These are phyloP conservation scores for Scalesia atractyloides DNA, from an alignment of 129 eudicot genomes.

Conservation along the genomic window DNA sequence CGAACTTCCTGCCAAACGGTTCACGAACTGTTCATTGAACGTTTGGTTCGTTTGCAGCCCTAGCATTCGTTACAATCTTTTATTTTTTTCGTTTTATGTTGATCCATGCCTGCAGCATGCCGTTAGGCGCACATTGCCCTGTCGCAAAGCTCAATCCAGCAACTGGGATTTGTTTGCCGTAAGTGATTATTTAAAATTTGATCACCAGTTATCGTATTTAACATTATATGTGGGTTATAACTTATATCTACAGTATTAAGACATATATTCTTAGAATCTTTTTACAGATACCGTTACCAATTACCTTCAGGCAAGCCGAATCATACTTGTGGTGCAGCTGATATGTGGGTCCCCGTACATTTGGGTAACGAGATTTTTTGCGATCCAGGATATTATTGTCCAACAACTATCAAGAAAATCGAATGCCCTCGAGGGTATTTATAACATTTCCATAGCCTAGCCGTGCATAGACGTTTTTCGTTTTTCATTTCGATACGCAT, in stretches of 20 bases:
- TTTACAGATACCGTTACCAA: slow-evolving; percentile 86
- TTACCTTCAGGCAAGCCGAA: slow-evolving; percentile 79
- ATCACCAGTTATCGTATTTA: not conserved
- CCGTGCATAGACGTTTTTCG: not conserved
- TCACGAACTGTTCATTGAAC: no score
- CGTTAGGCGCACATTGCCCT: slow-evolving; percentile 90
- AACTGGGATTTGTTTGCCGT: slow-evolving; percentile 85
- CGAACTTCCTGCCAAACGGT: no score
- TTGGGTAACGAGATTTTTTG: slow-evolving; percentile 71
- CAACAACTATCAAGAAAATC: slow-evolving; percentile 62
- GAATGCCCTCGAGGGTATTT: slow-evolving; percentile 70
- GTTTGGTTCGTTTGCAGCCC: no score
- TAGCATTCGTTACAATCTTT: slow-evolving; percentile 11
- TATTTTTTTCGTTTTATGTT: slow-evolving; percentile 16
- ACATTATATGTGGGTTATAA: slow-evolving; percentile 21
- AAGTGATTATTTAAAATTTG: slow-evolving; percentile 49
- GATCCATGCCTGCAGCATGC: slow-evolving; percentile 62
- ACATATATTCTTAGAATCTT: slow-evolving; percentile 40
- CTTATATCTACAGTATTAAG: slow-evolving; percentile 38
- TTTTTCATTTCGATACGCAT: slow-evolving; percentile 14
- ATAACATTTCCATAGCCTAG: not conserved
- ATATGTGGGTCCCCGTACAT: slow-evolving; percentile 70
- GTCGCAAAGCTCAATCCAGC: slow-evolving; percentile 63
- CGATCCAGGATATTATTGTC: slow-evolving; percentile 88
- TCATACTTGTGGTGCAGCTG: slow-evolving; percentile 94